These are phyloP conservation scores for Geranium rotundifolium DNA, from an alignment of 345 rosid genomes.

Conservation along the genomic window DNA sequence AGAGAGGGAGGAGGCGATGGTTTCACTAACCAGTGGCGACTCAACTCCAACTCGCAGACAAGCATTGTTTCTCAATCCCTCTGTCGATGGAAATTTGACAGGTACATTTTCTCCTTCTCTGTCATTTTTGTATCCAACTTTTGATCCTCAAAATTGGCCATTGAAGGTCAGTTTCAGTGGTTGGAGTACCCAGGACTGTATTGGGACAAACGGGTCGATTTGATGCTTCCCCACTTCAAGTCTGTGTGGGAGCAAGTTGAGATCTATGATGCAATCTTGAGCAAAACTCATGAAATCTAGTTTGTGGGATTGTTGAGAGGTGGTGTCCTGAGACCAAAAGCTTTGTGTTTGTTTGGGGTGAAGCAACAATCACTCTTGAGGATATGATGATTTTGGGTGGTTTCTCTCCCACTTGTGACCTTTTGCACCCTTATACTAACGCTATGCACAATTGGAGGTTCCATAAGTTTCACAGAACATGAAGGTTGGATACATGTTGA, in stretches of 20 bases:
- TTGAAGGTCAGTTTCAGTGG: constrained; percentile 15
- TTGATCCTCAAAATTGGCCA: constrained; percentile 17
- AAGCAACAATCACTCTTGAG: constrained; percentile 40
- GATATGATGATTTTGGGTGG: constrained; percentile 33
- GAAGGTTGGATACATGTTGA: constrained; percentile 4
- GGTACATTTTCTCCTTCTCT: constrained; percentile 15
- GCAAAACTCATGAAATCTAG: constrained; percentile 25
- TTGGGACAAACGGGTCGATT: constrained; percentile 35
- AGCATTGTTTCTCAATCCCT: constrained; percentile 26
- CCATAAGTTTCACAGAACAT: no score
- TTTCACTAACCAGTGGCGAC: constrained; percentile 2
- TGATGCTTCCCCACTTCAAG: constrained; percentile 22
- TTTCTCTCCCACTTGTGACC: constrained; percentile 15
- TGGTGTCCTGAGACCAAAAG: constrained; percentile 41
- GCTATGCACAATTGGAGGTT: no score
- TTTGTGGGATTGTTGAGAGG: constrained; percentile 33
- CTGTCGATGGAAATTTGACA: constrained; percentile 5
- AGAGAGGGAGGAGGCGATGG: no score
- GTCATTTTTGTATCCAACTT: background rate
- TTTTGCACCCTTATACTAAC: no score
- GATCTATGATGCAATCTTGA: constrained; percentile 33
- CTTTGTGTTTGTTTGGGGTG: constrained; percentile 48
- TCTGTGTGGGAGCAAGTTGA: constrained; percentile 33
- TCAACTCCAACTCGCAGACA: constrained; percentile 17
- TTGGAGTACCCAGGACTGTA: constrained; percentile 20